Evolutionary conservation across 768 basidiomycete species (phyloP), one percentile per base, ranked within the genome.

Genomic region (Solioccasus polychromus): DNA sequence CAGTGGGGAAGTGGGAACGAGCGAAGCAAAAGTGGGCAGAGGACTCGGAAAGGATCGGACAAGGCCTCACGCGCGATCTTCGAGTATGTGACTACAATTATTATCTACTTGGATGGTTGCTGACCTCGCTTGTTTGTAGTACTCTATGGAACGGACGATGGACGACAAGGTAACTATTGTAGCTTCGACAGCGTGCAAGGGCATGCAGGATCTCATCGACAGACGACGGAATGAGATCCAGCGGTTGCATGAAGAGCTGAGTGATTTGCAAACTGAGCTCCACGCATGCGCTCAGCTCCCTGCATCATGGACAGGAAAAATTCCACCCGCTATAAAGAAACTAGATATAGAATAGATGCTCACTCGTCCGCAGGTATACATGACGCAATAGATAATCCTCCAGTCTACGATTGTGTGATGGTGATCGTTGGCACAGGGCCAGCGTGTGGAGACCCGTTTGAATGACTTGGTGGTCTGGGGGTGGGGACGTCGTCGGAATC

Each of bases 11-110:
- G 47, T 90, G 86, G 85, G 84, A 88, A 45, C 77, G 71, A 52
- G 79, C 80, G 3, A 83, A 85, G 61, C 68, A 64, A 45, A 69
- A 67, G 48, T 91, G 86, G 85, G 76, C 77, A 77, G 72, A 76
- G 42, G 85, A 88, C 59, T 84, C 80, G 72, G 58, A 56, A 17
- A 71, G 87, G 39, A 70, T 87, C 3, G 76, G 78, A 6, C 71
- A 80, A 38, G 83, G 87, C 0, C 68, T 87, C 29, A 71, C 75
- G 36, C 71, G 85, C 35, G 85, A 89, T 63, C 63, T 88, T 18
- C 71, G 74, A 72, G 86, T 83, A 58, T 34, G 71, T 11, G 23
- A 41, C 26, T 32, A 30, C 15, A 4, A 5, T 31, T 15, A 22
- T 35, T 28, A 8, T 22, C 24, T 32, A 18, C n/a, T n/a, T 32